phyloP scores from a whole-genome alignment of 257 asterid species.

The Primulina tabacum region DNA sequence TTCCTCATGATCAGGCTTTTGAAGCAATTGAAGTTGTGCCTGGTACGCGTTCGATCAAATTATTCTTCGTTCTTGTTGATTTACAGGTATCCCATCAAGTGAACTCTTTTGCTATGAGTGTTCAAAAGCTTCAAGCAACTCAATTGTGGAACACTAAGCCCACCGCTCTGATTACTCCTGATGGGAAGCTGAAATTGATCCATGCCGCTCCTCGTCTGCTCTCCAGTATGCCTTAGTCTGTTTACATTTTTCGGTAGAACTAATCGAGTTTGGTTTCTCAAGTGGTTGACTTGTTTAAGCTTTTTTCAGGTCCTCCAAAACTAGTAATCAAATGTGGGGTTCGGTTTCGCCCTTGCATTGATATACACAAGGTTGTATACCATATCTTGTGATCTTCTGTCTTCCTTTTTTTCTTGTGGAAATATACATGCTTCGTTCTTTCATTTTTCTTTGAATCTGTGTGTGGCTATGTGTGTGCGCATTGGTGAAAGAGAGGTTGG shows the following conservation, averaged over 20 bases:
- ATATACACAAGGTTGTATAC: conserved; percentile 79
- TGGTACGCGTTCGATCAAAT: conserved; percentile 28
- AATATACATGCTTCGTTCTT: not conserved
- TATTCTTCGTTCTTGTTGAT: conserved; percentile 23
- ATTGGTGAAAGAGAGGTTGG: not conserved
- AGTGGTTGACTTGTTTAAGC: conserved; percentile 17
- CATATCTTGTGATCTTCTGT: conserved; percentile 7
- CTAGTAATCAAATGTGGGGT: conserved; percentile 55
- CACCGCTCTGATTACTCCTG: conserved; percentile 25
- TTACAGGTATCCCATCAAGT: conserved; percentile 17
- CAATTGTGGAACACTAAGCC: conserved; percentile 36
- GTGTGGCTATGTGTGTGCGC: not conserved
- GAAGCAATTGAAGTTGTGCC: not conserved
- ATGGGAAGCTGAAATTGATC: conserved; percentile 31
- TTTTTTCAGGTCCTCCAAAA: conserved; percentile 46
- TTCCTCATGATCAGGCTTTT: not conserved
- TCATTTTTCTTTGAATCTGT: not conserved
- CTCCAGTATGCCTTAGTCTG: conserved; percentile 32
- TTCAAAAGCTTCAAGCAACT: conserved; percentile 39
- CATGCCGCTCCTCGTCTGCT: conserved; percentile 31
- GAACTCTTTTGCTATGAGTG: conserved; percentile 32
- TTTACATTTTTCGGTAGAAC: not conserved
- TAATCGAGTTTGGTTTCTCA: not conserved
- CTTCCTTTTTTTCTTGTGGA: not conserved
- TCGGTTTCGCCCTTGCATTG: conserved; percentile 91